Base-by-base conservation (phyloP, 2,329 filamentous ascomycete genomes). In the Byssoonygena ceratinophila region DNA sequence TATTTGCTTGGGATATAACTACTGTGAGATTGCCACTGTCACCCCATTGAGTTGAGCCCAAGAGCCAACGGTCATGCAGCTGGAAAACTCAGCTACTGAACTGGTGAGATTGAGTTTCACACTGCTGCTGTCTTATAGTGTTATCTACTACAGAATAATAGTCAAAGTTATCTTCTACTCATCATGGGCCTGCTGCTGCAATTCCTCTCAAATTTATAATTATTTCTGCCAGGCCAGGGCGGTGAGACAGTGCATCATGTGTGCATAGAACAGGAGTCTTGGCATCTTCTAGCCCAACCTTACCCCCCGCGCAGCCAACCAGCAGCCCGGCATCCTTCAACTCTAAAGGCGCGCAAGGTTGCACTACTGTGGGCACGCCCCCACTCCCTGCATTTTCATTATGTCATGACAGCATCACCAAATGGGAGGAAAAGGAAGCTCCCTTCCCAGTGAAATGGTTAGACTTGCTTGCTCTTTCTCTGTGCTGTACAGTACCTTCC, bases 231-330 rank as follows among this genome's bases (percentile, higher is more conserved):
- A 32, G 20, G n/a, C 32, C 5, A 27, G 12, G 27, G 47, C 47
- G 47, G 47, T 50, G 47, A 25, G 25, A 14, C 14, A 14, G 40
- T 49, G 46, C 46, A 49, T 49, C 46, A 49, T 49, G 46, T 49
- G 46, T 31, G 46, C 46, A 49, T 49, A 14, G n/a, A 41, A 50
- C 23, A 7, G 7, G 18, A 34, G 32, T 18, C 46, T 48, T 48
- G 46, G 46, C 46, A 25, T 23, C 23, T 39, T 39, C 37, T 50
- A 43, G 25, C 20, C 11, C 14, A 43, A 43, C 47, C 25, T 50
- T 50, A 43, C 47, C 32, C 34, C 43, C 43, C 27, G 37, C 7
- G 16, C 11, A 20, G 37, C 47, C 47, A 50, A 50, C 43, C 37
- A 50, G 27, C 31, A 16, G 12, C 16, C 23, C 3, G 29, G 18